Evolutionary conservation across 208 protist genomes (phyloP), one percentile per base, ranked within the genome.

Genomic region (Phytomonas francai): DNA sequence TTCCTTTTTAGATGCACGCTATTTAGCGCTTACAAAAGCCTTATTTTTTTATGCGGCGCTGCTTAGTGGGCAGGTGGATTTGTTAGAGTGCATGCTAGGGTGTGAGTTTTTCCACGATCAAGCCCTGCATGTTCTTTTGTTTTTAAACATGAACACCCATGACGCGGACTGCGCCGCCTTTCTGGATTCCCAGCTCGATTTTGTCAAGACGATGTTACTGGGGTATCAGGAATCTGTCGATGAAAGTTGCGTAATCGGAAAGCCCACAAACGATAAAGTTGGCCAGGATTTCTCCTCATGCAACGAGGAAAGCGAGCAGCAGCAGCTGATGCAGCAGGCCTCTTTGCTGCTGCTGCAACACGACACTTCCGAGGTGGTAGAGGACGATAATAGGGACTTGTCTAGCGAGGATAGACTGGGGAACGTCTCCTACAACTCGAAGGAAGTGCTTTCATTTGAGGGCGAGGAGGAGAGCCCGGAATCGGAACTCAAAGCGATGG

Each of bases 11-110:
- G 77, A 77, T 29, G 88, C 73, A 2, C 72, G 83, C 29, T 60
- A 67, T 16, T 60, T 76, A 63, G 63, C 75, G 22, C 54, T 79
- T 12, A 49, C 76, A 33, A 63, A 32, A 28, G 73, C 64, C 4
- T 75, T 77, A 16, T 77, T 89, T 34, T 84, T 93, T 67, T 93
- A 81, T 59, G 75, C 81, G 3, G 81, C 80, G n/a, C 68, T 93
- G 19, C 64, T 93, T 4, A 65, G 70, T 59, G 88, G 84, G 8
- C 84, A 91, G 63, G 71, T 91, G 25, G 84, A 89, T 27, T 79
- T 89, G 58, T 29, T 91, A 31, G 63, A 61, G 19, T 81, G 70
- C 33, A 42, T 93, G 3, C 75, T 89, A 6, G 74, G 73, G 6
- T 76, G 84, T 62, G 84, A 85, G 27, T 89, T 87, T 68, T 88